Percentiles rank a stretch among this genome's conserved stretches.
phyloP scores from a whole-genome alignment of 1,284 basidiomycete genomes.

The Pseudozyma sp. region DNA sequence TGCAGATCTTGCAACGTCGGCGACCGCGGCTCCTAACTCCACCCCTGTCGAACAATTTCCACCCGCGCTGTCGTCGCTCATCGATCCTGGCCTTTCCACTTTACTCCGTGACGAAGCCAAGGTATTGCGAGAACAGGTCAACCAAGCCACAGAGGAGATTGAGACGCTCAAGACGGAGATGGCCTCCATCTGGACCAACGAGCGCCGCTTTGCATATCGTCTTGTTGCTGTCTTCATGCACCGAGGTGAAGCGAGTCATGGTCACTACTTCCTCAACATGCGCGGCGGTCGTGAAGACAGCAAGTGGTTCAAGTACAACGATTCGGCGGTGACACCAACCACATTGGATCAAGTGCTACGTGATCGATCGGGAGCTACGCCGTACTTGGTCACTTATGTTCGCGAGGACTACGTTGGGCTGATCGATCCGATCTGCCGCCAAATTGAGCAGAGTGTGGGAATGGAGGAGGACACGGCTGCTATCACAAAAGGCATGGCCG shows the following conservation, averaged over 20 bases:
- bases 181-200: conserved; percentile 82
- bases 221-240: conserved; percentile 96
- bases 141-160: conserved; percentile 72
- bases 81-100: conserved; percentile 23
- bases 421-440: conserved; percentile 45
- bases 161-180: conserved; percentile 77
- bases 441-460: conserved; percentile 14
- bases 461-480: conserved; percentile 16
- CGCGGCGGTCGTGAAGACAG: conserved; percentile 23
- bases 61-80: conserved; percentile 20
- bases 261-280: conserved; percentile 67
- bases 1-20: neutral
- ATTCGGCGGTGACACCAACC: conserved; percentile 46
- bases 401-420: conserved; percentile 41
- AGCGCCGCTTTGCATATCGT: conserved; percentile 81
- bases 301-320: conserved; percentile 66
- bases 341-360: conserved; percentile 51
- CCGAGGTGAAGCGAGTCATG: conserved; percentile 72
- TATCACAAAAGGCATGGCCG: neutral
- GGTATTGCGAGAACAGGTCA: conserved; percentile 75
- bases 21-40: neutral
- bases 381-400: conserved; percentile 67
- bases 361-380: conserved; percentile 64
- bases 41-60: neutral
- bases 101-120: conserved; percentile 47